Base-by-base conservation (phyloP, 768 basidiomycete species). In the Amanita exitialis region DNA sequence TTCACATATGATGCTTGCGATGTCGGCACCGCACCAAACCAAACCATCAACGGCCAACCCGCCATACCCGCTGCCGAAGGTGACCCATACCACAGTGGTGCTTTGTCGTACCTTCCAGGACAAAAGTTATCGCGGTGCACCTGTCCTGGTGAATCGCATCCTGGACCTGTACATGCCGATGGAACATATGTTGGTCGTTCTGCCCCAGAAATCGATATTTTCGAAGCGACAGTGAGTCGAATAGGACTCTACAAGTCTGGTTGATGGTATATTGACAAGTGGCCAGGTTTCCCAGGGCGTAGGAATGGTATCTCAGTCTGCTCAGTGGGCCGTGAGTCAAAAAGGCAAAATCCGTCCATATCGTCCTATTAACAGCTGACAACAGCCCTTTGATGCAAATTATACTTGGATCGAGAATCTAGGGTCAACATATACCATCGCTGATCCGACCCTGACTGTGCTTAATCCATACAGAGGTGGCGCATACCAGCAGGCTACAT, bases 81-180 rank as follows among this genome's bases (percentile, higher is more conserved):
- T 12, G 86, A 88, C 59, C 59, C 69, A 2, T 58, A 60, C 18
- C 68, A 75, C 43, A 71, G 70, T 48, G 74, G 71, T 39, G 74
- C 70, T 7, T 68, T 97, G 20, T 91, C 89, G 0, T 96, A 75
- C 63, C 83, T 96, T 39, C 88, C 84, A 1, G 95, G 95, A 10
- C 93, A 96, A 62, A 77, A 82, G 48, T 69, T 96, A 23, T 90
- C 88, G 5, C 72, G 86, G 42, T 97, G 95, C 65, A 97, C 95
- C 2, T 97, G 95, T 62, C 66, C 73, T 10, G 82, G 82, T 21
- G 87, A 94, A 65, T 72, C 81, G 6, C 93, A 96, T 65, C 94
- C 94, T 3, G 94, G 94, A 7, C 93, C 93, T 20, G 65, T 79
- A 44, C 82, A 83, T 53, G 53, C 68, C 0, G 87, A 95, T 56